Evolutionary conservation across 306 rosid species (phyloP).

Genomic region (Mucuna pruriens): DNA sequence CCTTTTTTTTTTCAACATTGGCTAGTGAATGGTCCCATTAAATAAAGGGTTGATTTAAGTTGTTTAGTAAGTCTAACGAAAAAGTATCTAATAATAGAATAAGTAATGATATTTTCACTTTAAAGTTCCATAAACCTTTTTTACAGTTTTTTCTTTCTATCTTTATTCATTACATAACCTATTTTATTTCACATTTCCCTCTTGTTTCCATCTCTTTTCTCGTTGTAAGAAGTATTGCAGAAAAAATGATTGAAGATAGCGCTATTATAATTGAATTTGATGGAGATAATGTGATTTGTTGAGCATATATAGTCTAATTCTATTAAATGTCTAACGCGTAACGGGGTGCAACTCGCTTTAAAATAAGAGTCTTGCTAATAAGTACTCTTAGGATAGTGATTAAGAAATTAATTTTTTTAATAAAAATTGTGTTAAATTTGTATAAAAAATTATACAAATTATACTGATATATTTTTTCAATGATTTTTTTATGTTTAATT

Average conservation of each 20-base stretch:
- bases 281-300: not conserved
- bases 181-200: not conserved
- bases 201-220: not conserved
- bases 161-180: not conserved
- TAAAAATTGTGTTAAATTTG: no score
- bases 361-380: no score
- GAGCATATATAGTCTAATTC: not conserved
- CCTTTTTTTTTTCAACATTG: not conserved
- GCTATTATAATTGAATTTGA: not conserved
- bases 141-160: not conserved
- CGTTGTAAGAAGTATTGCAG: no score
- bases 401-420: no score
- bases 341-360: constrained; percentile 1
- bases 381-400: no score
- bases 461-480: no score
- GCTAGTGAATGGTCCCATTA: not conserved
- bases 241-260: not conserved
- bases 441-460: no score
- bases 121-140: not conserved
- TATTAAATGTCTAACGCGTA: not conserved
- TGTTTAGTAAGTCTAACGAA: not conserved
- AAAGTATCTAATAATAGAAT: not conserved
- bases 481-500: no score
- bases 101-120: not conserved
- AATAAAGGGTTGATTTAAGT: not conserved